phyloP scores from a whole-genome alignment of 2,329 filamentous ascomycete genomes.

The Alternaria brassicicola region DNA sequence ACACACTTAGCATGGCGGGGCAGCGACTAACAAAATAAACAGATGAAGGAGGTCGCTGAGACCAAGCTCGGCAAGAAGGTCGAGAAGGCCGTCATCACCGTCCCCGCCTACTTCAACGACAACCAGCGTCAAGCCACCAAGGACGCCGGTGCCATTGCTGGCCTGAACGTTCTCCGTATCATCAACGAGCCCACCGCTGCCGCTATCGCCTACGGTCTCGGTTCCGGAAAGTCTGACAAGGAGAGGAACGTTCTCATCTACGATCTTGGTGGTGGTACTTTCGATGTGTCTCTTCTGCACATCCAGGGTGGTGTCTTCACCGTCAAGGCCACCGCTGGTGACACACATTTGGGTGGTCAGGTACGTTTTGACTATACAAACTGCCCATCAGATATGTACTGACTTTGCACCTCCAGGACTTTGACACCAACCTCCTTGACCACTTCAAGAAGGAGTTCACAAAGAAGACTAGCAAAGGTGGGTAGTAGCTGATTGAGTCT shows the following conservation, averaged over 20 bases:
- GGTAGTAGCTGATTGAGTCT: not conserved
- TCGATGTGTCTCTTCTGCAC: conserved; percentile 99
- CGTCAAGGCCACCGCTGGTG: conserved; percentile 96
- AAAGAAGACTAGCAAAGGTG: conserved; percentile 64
- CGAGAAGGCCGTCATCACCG: conserved; percentile 98
- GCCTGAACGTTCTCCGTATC: conserved; percentile 98
- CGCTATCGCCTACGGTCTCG: conserved; percentile 97
- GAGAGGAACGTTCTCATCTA: conserved; percentile 99
- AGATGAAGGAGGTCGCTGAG: conserved; percentile 99
- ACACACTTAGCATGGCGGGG: not conserved
- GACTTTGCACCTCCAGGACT: conserved; percentile 66
- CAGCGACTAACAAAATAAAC: conserved; percentile 32
- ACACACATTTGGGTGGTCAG: conserved; percentile 85
- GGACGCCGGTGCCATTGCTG: conserved; percentile 96
- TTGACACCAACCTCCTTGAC: conserved; percentile 93
- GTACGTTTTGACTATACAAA: not conserved
- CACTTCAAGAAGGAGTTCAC: conserved; percentile 97
- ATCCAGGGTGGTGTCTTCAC: conserved; percentile 99
- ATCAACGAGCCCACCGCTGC: conserved; percentile 99
- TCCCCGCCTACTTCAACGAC: conserved; percentile 99
- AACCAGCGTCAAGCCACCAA: conserved; percentile 99
- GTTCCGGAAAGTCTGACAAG: conserved; percentile 92
- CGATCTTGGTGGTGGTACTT: conserved; percentile 99
- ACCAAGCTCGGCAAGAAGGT: conserved; percentile 98
- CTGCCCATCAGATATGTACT: not conserved